Evolutionary conservation across 768 basidiomycete genomes (phyloP), one percentile per base, ranked within the genome.

Genomic region (Suillus alpinus): DNA sequence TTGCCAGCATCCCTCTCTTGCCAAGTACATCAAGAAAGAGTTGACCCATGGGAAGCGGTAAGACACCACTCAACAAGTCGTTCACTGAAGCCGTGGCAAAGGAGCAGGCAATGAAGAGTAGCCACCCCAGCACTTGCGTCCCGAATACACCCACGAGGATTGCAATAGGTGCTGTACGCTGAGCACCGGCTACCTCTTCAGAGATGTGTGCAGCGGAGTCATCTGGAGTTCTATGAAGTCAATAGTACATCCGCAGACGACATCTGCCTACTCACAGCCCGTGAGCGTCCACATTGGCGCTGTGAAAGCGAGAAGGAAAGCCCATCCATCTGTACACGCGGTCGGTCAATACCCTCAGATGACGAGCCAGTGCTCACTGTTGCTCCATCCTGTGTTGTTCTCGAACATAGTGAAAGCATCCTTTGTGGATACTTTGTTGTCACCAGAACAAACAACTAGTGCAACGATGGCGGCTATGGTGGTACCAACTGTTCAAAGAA

Each of bases 231-330:
- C 41, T 23, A 12, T 14, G 62, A 61, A 63, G 23, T 20, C 51
- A 56, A 23, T 4, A 4, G 3, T 62, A 49, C 16, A 50, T 9
- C 6, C 18, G 37, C 23, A 46, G 39, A 40, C 6, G 16, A 41
- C 10, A 40, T 36, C 59, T 37, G 39, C 43, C 6, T 29, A 72
- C 86, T 65, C 58, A 89, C 88, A 91, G 62, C 88, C 89, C 2
- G 89, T 90, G 59, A 91, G 72, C 3, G 87, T 89, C 88, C 88
- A 90, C 89, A 90, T 90, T 0, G 88, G 86, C 1, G 89, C 78
- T 0, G 87, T 88, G 67, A 91, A 89, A 0, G 89, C 80, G 49
- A 90, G 69, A 63, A 89, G 76, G 70, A 90, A 90, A 1, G 88
- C 86, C 88, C 88, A 89, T 14, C 84, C 86, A 71, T 80, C 88